A percentile compares a stretch with the other conserved stretches of the same genome.
Conservation (phyloP, 2,329 filamentous ascomycete species). For the Xylariaceae sp. region DNA sequence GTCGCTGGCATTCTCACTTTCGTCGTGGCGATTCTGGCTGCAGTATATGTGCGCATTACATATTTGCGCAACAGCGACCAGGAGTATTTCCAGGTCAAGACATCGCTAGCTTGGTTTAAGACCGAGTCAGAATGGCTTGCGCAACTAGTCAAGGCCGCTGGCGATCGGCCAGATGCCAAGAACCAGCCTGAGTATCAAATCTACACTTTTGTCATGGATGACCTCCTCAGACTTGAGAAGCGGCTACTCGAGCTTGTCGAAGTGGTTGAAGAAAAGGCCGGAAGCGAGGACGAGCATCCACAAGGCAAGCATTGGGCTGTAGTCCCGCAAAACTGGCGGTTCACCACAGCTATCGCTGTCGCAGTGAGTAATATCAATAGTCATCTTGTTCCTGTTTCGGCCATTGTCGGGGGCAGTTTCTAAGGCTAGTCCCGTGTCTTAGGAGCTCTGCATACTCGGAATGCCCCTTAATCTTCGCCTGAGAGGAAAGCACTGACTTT, state of each 20-base stretch:
- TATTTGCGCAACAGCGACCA: conserved; percentile 54
- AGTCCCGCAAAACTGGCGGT: conserved; percentile 47
- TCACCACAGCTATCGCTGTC: conserved; percentile 50
- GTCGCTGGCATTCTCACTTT: conserved; percentile 56
- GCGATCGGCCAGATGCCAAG: conserved; percentile 37
- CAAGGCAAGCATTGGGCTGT: conserved; percentile 46
- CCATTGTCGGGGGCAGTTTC: too few species aligned
- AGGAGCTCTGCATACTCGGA: background rate
- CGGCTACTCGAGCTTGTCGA: conserved; percentile 53
- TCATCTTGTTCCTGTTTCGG: too few species aligned
- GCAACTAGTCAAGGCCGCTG: conserved; percentile 47
- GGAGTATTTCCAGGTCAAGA: conserved; percentile 56
- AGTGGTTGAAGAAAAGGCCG: conserved; percentile 48
- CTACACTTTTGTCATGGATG: conserved; percentile 56
- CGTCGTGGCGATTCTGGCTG: conserved; percentile 52
- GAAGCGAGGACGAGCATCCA: conserved; percentile 30
- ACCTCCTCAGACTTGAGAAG: conserved; percentile 52
- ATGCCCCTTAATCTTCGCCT: background rate
- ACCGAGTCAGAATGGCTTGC: conserved; percentile 55
- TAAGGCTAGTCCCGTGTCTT: background rate
- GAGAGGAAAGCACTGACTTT: background rate
- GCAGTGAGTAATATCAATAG: conserved; percentile 26
- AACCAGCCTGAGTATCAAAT: conserved; percentile 52
- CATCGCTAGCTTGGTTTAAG: conserved; percentile 56
- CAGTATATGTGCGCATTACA: conserved; percentile 52